Evolutionary conservation across 2,329 filamentous ascomycete genomes (phyloP), one percentile per base, ranked within the genome.

Genomic region (Diaporthe citriasiana): DNA sequence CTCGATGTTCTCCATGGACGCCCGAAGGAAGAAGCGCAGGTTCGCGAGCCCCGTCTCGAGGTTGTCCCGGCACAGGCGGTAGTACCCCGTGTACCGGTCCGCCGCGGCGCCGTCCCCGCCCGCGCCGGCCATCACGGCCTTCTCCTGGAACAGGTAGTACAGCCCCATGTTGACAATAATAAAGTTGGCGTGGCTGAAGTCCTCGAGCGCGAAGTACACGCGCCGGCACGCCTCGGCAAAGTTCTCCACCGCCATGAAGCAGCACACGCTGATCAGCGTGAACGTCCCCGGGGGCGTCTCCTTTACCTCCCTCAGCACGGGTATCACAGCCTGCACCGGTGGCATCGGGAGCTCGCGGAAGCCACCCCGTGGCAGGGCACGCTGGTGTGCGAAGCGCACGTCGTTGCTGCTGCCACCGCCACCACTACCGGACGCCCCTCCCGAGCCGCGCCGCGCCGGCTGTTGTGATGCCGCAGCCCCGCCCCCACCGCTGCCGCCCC

Each of bases 1-100:
- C 76, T 91, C 86, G 30, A 92, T 85, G 56, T 88, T 91, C 76
- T 89, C 82, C 50, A 85, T 80, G 40, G 83, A 89, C 33, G 89
- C 85, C 1, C 90, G 87, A 78, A 91, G 82, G 76, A 92, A 85
- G 33, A 93, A 82, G 17, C 88, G 87, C 72, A 92, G 82, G 76
- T 87, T 86, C 38, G 85, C 83, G 1, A 89, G 79, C 5, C 84
- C 84, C 15, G 86, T 88, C 78, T 89, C 87, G 27, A 89, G 78
- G 73, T 89, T 89, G 70, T 83, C 82, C 55, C 85, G 84, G 74
- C 86, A 87, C 73, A 85, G 79, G 50, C 82, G 79, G 60, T 83
- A 81, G 69, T 84, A 84, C 5, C 79, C 77, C 50, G 82, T 80
- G 63, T 85, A 84, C 7, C 63, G 45, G 6, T 66, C 63, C 71